These are phyloP conservation scores for Mimosa pudica DNA, from an alignment of 306 rosid species.

Conservation along the genomic window DNA sequence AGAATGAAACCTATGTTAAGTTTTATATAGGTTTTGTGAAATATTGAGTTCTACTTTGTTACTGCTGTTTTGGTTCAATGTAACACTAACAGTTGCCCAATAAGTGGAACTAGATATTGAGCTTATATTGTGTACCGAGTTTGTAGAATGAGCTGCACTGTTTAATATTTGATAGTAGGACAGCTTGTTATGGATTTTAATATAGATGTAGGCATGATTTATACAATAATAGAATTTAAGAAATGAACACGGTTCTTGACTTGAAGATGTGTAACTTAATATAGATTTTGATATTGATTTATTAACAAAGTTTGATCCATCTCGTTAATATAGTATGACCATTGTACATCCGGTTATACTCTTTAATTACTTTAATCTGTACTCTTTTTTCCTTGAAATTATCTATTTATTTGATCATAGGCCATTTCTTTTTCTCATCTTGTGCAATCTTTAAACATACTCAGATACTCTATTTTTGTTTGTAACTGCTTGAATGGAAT, in stretches of 20 bases:
- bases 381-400: not conserved
- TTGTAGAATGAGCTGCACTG: not conserved
- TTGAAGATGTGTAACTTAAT: not conserved
- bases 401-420: not conserved
- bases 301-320: not conserved
- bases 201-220: not conserved
- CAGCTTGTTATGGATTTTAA: not conserved
- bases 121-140: not conserved
- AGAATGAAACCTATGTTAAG: not conserved
- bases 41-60: conserved; percentile 1
- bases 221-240: not conserved
- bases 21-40: conserved; percentile 4
- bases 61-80: not conserved
- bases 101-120: not conserved
- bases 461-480: not conserved
- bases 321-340: not conserved
- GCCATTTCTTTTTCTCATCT: not conserved
- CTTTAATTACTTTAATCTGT: not conserved
- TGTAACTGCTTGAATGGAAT: not conserved
- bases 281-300: not conserved
- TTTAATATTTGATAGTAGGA: not conserved
- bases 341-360: not conserved
- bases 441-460: not conserved
- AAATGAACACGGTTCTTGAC: not conserved
- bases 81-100: not conserved